A percentile compares a stretch with the other conserved stretches of the same genome.
phyloP scores from a whole-genome alignment of 2,329 filamentous ascomycete species.

The Akanthomyces lecanii region DNA sequence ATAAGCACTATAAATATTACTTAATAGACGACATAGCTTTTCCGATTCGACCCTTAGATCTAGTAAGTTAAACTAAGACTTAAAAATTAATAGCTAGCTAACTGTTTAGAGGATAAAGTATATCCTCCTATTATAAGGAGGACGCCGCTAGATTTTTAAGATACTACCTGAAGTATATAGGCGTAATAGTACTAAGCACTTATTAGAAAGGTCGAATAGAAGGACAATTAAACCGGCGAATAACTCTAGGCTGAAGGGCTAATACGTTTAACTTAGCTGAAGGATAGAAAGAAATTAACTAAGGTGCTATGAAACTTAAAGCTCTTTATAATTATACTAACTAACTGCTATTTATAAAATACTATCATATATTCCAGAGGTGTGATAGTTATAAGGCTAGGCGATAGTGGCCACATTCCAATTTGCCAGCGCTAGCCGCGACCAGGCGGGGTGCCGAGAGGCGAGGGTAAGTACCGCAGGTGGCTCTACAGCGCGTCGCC shows the following conservation, averaged over 20 bases:
- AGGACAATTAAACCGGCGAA: neutral
- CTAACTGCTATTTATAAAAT: neutral
- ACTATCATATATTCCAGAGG: neutral
- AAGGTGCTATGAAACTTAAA: too few relatives aligned
- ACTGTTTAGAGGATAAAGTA: neutral
- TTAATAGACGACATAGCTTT: neutral
- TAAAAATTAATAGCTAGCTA: neutral
- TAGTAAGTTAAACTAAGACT: neutral
- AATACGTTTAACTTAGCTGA: neutral
- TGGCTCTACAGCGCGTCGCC: too few relatives aligned
- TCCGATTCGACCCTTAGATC: neutral
- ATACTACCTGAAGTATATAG: neutral
- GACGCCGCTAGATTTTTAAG: neutral
- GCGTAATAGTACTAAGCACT: neutral
- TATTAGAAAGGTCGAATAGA: neutral
- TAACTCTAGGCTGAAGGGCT: neutral
- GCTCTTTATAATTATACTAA: neutral
- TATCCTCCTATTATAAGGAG: neutral
- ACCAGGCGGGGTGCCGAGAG: too few relatives aligned
- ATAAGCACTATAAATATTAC: neutral
- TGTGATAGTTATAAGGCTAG: neutral
- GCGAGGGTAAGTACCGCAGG: too few relatives aligned
- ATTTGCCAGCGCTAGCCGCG: too few relatives aligned
- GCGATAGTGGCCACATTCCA: too few relatives aligned
- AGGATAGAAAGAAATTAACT: too few relatives aligned